Evolutionary conservation across 345 rosid genomes (phyloP), one percentile per base, ranked within the genome.

Genomic region (Schrenkiella parvula): DNA sequence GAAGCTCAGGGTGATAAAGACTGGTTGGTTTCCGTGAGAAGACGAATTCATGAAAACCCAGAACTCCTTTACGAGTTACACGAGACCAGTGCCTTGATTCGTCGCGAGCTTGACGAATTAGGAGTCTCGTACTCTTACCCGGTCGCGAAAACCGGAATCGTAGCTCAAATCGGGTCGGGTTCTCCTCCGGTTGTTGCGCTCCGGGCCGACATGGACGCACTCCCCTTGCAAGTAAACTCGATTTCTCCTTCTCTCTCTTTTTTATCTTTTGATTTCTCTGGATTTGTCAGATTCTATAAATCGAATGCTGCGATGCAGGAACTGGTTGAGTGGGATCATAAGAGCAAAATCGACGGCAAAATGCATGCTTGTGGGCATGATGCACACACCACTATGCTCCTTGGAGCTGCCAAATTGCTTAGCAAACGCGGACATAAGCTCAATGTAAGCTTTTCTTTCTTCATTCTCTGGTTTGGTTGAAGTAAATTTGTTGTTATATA

Each of bases 321-420:
- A 73, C 83, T 91, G 13, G 95, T 88, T 2, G 88, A 86, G 39
- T 93, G 98, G 97, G 89, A 89, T 77, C 86, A 89, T 41, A 91
- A 81, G 89, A 88, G 97, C 74, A 89, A 85, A 75, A 74, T 82
- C 32, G 86, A 88, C 51, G 91, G 96, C 2, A 83, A 72, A 76
- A 91, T 93, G 98, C 97, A 93, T 52, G 95, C 83, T 4, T 91
- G 97, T 34, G 98, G 97, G 0, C 96, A 91, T 42, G 96, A 93
- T 75, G 83, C 87, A 17, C 96, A 88, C 56, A 84, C 95, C 5
- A 82, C 98, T 1, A 93, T 88, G 93, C 89, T 89, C 19, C 95
- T 93, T 37, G 98, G 98, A 26, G 95, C 97, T 53, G 96, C 97
- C 18, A 91, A 89, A 79, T 79, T 91, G 79, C 97, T 93, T 68